Conservation (phyloP, 331 rosid species). For the Phaseolus coccineus region DNA sequence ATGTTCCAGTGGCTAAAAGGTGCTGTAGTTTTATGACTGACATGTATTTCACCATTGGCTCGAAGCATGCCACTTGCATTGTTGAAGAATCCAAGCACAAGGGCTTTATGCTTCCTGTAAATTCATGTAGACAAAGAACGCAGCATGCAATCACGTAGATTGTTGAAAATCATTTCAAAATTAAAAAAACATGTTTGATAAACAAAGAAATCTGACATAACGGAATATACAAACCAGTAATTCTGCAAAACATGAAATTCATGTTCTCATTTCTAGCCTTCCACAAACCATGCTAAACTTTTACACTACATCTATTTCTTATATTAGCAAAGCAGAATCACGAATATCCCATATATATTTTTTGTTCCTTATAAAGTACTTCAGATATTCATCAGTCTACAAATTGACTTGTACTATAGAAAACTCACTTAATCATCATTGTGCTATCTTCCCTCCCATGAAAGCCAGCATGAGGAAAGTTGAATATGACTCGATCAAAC, state of each 20-base stretch:
- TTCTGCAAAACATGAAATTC: not conserved
- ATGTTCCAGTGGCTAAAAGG: conserved; percentile 57
- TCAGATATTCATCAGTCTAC: not conserved
- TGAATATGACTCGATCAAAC: conserved; percentile 66
- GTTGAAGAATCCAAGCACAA: conserved; percentile 56
- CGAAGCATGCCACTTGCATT: conserved; percentile 63
- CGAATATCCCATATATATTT: not conserved
- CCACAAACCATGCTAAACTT: not conserved
- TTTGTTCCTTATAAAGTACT: conserved; percentile 10
- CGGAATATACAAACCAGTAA: not conserved
- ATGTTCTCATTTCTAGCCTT: not conserved
- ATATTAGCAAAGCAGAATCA: not conserved
- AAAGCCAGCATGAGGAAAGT: conserved; percentile 77
- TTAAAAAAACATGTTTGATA: not conserved
- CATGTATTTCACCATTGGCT: conserved; percentile 63
- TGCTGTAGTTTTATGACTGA: conserved; percentile 55
- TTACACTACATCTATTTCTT: not conserved
- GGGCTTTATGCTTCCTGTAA: conserved; percentile 57
- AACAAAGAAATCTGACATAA: not conserved
- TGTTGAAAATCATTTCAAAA: not conserved
- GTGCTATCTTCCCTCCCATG: conserved; percentile 40
- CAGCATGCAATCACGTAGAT: not conserved
- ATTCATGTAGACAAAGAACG: not conserved
- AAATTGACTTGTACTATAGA: conserved; percentile 23
- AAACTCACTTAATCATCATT: conserved; percentile 44